Conservation (phyloP, 805 yeast genomes). For the Scheffersomyces ergatensis region DNA sequence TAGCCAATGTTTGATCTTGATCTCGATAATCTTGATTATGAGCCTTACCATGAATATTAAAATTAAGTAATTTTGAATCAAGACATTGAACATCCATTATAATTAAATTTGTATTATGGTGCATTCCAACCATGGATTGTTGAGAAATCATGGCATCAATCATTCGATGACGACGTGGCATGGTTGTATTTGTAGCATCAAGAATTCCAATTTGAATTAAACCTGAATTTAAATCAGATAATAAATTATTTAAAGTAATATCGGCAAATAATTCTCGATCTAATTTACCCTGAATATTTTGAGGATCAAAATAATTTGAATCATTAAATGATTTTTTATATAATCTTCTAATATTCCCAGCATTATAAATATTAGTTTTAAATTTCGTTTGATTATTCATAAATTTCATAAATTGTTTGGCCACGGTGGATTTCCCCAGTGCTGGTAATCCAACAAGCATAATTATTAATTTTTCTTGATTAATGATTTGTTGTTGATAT, state of each 20-base stretch:
- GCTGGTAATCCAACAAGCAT: slow-evolving; percentile 43
- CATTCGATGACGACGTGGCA: slow-evolving; percentile 29
- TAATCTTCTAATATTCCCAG: slow-evolving; percentile 50
- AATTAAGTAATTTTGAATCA: slow-evolving; percentile 50
- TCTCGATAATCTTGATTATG: slow-evolving; percentile 58
- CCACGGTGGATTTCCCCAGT: slow-evolving; percentile 38
- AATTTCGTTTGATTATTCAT: slow-evolving; percentile 23
- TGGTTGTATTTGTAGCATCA: slow-evolving; percentile 44
- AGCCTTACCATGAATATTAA: slow-evolving; percentile 64
- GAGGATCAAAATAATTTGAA: slow-evolving; percentile 38
- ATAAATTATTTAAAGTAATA: slow-evolving; percentile 28
- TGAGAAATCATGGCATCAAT: slow-evolving; percentile 18
- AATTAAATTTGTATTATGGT: slow-evolving; percentile 40
- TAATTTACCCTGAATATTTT: slow-evolving; percentile 23
- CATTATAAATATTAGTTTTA: slow-evolving; percentile 40
- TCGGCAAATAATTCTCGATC: slow-evolving; percentile 36
- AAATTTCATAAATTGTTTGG: slow-evolving; percentile 28
- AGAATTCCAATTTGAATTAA: slow-evolving; percentile 34
- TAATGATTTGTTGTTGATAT: not conserved
- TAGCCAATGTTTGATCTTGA: slow-evolving; percentile 49
- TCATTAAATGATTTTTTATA: slow-evolving; percentile 21
- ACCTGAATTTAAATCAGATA: slow-evolving; percentile 24
- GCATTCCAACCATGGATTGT: slow-evolving; percentile 5
- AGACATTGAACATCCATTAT: slow-evolving; percentile 60
- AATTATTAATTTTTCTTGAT: slow-evolving; percentile 11